phyloP scores from a whole-genome alignment of 805 yeast species.

The Zygotorulaspora florentina region DNA sequence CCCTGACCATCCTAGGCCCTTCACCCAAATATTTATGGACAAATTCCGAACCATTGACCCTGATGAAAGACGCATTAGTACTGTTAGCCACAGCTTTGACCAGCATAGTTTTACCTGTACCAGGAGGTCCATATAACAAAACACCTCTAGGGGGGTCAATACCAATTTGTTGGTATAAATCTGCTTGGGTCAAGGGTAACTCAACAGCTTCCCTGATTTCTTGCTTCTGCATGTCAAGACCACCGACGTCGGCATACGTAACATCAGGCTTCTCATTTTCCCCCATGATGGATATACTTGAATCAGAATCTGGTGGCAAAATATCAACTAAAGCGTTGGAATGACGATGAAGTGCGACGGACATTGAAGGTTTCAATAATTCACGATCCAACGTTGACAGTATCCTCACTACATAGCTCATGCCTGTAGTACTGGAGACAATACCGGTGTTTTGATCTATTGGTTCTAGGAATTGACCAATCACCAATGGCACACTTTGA shows the following conservation, averaged over 20 bases:
- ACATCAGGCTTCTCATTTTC: slow-evolving; percentile 91
- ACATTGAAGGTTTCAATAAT: slow-evolving; percentile 86
- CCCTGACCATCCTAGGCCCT: slow-evolving; percentile 99
- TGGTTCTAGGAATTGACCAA: slow-evolving; percentile 97
- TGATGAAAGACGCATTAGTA: slow-evolving; percentile 90
- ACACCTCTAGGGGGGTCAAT: slow-evolving; percentile 99
- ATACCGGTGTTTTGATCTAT: slow-evolving; percentile 95
- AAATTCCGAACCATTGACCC: slow-evolving; percentile 97
- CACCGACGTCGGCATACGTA: slow-evolving; percentile 97
- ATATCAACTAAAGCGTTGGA: slow-evolving; percentile 97
- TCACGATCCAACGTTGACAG: slow-evolving; percentile 93
- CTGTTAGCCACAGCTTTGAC: slow-evolving; percentile 98
- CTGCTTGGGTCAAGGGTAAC: slow-evolving; percentile 92
- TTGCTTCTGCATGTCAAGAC: slow-evolving; percentile 97
- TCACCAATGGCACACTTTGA: slow-evolving; percentile 95
- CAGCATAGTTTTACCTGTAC: slow-evolving; percentile 98
- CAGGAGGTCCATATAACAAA: slow-evolving; percentile 97
- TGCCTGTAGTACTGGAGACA: slow-evolving; percentile 95
- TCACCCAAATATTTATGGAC: slow-evolving; percentile 98
- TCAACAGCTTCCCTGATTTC: slow-evolving; percentile 99
- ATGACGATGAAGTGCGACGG: slow-evolving; percentile 97
- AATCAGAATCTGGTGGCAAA: slow-evolving; percentile 97
- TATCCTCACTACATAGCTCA: slow-evolving; percentile 93
- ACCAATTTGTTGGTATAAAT: slow-evolving; percentile 94
- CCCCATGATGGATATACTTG: slow-evolving; percentile 90